Conservation (phyloP, 2,329 filamentous ascomycete species). For the Fusarium cicatricum region DNA sequence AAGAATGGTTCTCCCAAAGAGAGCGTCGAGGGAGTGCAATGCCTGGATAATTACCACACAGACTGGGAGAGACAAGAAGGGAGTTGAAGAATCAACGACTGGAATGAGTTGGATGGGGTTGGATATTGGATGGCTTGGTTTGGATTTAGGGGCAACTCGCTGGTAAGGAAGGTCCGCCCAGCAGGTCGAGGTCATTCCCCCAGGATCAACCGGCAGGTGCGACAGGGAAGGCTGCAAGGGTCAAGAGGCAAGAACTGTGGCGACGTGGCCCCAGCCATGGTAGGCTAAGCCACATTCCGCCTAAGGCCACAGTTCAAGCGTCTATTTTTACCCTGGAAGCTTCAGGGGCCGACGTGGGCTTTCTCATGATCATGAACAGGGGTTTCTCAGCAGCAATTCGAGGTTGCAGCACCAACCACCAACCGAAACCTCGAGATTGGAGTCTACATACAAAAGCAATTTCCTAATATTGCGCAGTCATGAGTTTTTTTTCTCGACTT, state of each 20-base stretch:
- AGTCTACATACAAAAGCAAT: constrained; percentile 9
- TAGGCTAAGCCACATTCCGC: constrained; percentile 19
- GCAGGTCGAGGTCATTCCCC: constrained; percentile 15
- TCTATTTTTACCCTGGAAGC: constrained; percentile 26
- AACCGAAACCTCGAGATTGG: neutral
- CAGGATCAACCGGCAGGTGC: constrained; percentile 2
- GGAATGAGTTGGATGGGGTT: constrained; percentile 32
- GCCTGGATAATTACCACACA: constrained; percentile 8
- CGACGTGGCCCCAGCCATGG: neutral
- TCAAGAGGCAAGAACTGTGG: constrained; percentile 1
- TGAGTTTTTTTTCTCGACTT: constrained; percentile 4
- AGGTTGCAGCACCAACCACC: constrained; percentile 6
- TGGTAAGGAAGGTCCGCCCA: constrained; percentile 24
- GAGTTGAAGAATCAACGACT: constrained; percentile 19
- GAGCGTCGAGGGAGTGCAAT: neutral
- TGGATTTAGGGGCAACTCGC: constrained; percentile 31
- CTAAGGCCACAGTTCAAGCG: constrained; percentile 3
- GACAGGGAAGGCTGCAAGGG: constrained; percentile 22
- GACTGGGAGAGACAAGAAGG: constrained; percentile 19
- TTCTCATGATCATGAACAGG: constrained; percentile 17
- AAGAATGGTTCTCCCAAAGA: constrained; percentile 4
- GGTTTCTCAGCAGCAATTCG: constrained; percentile 4
- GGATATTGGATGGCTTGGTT: constrained; percentile 34
- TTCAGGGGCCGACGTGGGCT: constrained; percentile 24
- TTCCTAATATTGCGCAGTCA: constrained; percentile 5